Evolutionary conservation across 331 rosid genomes (phyloP).

Genomic region (Dryas integrifolia): DNA sequence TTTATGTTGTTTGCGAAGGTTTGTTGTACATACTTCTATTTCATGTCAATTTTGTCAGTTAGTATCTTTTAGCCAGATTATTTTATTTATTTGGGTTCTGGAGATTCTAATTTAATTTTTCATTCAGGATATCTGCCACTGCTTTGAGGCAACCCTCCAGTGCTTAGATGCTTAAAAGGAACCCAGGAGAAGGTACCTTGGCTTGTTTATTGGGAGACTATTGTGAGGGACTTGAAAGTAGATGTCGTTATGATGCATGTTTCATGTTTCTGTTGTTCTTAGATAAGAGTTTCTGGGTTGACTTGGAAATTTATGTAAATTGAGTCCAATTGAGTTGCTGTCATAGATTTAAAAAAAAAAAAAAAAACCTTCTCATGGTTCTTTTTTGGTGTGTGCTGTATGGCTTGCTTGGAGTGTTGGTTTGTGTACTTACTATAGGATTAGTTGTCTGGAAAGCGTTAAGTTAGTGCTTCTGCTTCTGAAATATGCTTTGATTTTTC

Average conservation of each 20-base stretch:
- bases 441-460: not conserved
- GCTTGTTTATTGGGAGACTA: slow-evolving; percentile 83
- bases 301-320: slow-evolving; percentile 1
- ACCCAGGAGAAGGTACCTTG: slow-evolving; percentile 99
- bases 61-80: slow-evolving; percentile 27
- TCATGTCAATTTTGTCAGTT: slow-evolving; percentile 24
- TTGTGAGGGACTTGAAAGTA: slow-evolving; percentile 45
- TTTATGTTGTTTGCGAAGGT: slow-evolving; percentile 30
- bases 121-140: slow-evolving; percentile 83
- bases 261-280: slow-evolving; percentile 2
- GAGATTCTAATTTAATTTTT: slow-evolving; percentile 82
- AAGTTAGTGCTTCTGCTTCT: not conserved
- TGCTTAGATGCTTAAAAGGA: slow-evolving; percentile 88
- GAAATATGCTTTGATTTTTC: slow-evolving; percentile 10
- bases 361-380: not conserved
- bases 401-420: slow-evolving; percentile 8
- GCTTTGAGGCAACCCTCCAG: slow-evolving; percentile 88
- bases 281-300: slow-evolving; percentile 8
- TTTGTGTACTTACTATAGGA: not conserved
- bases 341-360: not conserved
- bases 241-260: slow-evolving; percentile 21
- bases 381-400: not conserved
- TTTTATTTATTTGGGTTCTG: slow-evolving; percentile 45
- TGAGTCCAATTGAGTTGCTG: not conserved
- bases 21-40: slow-evolving; percentile 26